A percentile compares a stretch with the other conserved stretches of the same genome.
phyloP scores from a whole-genome alignment of 129 eudicot species.

The Pseudognaphalium luteoalbum region DNA sequence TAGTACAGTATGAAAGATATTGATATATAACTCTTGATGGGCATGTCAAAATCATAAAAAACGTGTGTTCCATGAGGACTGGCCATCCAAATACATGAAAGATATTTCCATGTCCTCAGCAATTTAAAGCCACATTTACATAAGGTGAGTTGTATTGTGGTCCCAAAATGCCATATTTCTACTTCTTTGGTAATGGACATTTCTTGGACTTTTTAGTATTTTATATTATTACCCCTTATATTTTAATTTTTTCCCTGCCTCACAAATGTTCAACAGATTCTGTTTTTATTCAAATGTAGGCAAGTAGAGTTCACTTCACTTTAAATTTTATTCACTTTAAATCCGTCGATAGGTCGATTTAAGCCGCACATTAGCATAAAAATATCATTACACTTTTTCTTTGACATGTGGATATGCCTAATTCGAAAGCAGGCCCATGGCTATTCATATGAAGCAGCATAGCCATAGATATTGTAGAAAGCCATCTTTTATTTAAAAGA shows the following conservation, averaged over 20 bases:
- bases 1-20: no score
- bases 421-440: no score
- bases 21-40: background rate
- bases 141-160: constrained; percentile 18
- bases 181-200: constrained; percentile 8
- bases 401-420: background rate
- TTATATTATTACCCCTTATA: background rate
- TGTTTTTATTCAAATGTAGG: background rate
- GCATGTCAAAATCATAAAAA: background rate
- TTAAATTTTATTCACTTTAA: background rate
- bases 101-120: constrained; percentile 36
- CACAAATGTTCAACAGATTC: background rate
- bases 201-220: constrained; percentile 12
- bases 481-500: no score
- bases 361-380: background rate
- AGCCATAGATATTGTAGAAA: no score
- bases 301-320: background rate
- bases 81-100: constrained; percentile 28
- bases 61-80: constrained; percentile 16
- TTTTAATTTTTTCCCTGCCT: constrained; percentile 1
- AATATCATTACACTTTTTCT: background rate
- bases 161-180: constrained; percentile 28
- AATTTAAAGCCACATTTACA: constrained; percentile 38
- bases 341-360: background rate
- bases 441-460: no score